phyloP scores from a whole-genome alignment of 768 basidiomycete genomes.

The Suillus decipiens region DNA sequence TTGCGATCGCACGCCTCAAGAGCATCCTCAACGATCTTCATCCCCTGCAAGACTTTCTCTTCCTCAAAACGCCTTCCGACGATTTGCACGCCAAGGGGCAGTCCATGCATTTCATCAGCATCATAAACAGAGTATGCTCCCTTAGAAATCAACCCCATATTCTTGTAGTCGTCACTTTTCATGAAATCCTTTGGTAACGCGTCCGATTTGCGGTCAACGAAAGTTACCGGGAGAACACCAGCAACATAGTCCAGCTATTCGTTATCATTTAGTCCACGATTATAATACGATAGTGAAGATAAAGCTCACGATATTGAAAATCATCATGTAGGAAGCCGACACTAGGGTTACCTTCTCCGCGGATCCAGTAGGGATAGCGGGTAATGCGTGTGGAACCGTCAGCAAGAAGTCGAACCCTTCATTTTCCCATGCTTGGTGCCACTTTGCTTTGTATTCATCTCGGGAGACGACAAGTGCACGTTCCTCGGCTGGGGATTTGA shows the following conservation, averaged over 20 bases:
- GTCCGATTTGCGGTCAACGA: slow-evolving; percentile 48
- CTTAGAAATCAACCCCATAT: slow-evolving; percentile 45
- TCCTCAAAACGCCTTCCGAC: slow-evolving; percentile 65
- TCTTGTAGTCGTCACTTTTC: slow-evolving; percentile 24
- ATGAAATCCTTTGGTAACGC: slow-evolving; percentile 34
- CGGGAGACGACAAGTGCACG: slow-evolving; percentile 30
- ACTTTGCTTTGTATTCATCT: slow-evolving; percentile 25
- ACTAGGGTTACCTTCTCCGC: slow-evolving; percentile 37
- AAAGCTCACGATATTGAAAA: slow-evolving; percentile 46
- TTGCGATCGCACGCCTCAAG: slow-evolving; percentile 24
- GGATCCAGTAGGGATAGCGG: slow-evolving; percentile 40
- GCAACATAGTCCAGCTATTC: slow-evolving; percentile 55
- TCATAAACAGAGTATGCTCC: slow-evolving; percentile 57
- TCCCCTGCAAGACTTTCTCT: slow-evolving; percentile 71
- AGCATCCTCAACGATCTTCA: slow-evolving; percentile 54
- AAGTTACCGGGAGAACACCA: slow-evolving; percentile 61
- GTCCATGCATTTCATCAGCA: slow-evolving; percentile 61
- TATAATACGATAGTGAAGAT: neutral
- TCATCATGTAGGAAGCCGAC: slow-evolving; percentile 35
- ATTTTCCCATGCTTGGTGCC: slow-evolving; percentile 41
- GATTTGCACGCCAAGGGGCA: slow-evolving; percentile 69
- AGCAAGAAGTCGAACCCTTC: slow-evolving; percentile 44
- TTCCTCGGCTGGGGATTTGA: slow-evolving; percentile 30
- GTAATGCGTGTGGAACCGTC: slow-evolving; percentile 39
- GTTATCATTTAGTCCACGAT: neutral